phyloP scores from a whole-genome alignment of 306 rosid genomes.

The Inga leiocalycina region DNA sequence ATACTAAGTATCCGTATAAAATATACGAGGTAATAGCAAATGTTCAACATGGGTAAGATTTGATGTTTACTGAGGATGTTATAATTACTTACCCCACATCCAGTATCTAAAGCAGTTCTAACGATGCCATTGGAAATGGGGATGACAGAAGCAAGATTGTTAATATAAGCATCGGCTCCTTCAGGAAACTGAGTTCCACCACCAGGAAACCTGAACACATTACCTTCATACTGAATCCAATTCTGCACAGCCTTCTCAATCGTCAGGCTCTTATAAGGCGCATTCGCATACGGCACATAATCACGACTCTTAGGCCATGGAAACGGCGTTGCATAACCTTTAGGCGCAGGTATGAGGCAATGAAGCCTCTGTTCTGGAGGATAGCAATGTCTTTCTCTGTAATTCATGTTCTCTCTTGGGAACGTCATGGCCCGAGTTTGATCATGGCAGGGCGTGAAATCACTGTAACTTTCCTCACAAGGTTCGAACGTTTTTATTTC shows the following conservation, averaged over 20 bases:
- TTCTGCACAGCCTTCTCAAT: conserved; percentile 20
- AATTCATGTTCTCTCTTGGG: conserved; percentile 6
- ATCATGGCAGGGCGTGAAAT: conserved; percentile 18
- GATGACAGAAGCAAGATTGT: neutral
- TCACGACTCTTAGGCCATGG: conserved; percentile 20
- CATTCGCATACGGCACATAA: neutral
- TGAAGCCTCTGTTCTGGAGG: neutral
- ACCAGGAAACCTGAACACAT: conserved; percentile 8
- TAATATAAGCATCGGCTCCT: conserved; percentile 15
- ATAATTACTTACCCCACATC: conserved; percentile 6
- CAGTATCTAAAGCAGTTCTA: conserved; percentile 14
- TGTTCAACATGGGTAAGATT: too few relatives aligned
- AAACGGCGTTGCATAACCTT: conserved; percentile 5
- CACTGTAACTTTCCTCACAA: neutral
- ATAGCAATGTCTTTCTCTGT: conserved; percentile 9
- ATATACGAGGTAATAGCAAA: neutral
- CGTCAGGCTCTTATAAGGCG: conserved; percentile 5
- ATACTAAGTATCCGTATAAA: too few relatives aligned
- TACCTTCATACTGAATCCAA: conserved; percentile 18
- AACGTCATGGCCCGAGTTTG: conserved; percentile 6
- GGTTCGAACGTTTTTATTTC: neutral
- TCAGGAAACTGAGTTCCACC: conserved; percentile 22
- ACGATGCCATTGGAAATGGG: neutral
- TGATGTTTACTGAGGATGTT: too few relatives aligned
- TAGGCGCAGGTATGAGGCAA: conserved; percentile 2